phyloP scores from a whole-genome alignment of 331 rosid genomes.

The Acacia pycnantha region DNA sequence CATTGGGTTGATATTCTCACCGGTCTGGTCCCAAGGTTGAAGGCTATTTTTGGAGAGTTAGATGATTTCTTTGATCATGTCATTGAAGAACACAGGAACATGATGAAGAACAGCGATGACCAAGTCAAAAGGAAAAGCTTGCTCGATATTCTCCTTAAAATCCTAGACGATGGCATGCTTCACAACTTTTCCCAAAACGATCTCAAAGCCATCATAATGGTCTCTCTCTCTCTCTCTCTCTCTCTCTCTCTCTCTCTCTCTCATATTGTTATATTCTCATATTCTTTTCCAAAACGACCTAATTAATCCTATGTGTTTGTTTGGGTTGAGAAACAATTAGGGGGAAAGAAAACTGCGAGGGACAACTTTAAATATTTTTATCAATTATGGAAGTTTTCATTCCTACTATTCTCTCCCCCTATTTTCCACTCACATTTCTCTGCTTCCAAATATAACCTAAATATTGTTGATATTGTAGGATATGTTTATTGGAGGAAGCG shows the following conservation, averaged over 20 bases:
- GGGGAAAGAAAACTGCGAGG: no score
- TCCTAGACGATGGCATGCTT: background rate
- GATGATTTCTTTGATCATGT: slow-evolving; percentile 31
- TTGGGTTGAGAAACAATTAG: no score
- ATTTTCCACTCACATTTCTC: no score
- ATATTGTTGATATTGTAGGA: background rate
- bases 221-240: background rate
- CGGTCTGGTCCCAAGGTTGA: background rate
- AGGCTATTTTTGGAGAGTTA: background rate
- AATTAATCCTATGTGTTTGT: no score
- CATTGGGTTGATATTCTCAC: background rate
- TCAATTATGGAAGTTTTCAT: no score
- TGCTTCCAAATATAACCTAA: no score
- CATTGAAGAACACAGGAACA: slow-evolving; percentile 26
- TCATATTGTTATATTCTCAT: background rate
- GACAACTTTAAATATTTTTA: no score
- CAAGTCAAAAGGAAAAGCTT: slow-evolving; percentile 5
- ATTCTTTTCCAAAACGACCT: background rate
- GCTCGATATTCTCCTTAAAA: slow-evolving; percentile 34
- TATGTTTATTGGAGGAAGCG: background rate
- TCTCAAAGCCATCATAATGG: slow-evolving; percentile 5
- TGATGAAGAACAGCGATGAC: background rate
- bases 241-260: background rate
- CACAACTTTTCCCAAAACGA: slow-evolving; percentile 3
- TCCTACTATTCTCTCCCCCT: no score